Evolutionary conservation across 306 rosid species (phyloP).

Genomic region (Elaeagnus macrophylla): DNA sequence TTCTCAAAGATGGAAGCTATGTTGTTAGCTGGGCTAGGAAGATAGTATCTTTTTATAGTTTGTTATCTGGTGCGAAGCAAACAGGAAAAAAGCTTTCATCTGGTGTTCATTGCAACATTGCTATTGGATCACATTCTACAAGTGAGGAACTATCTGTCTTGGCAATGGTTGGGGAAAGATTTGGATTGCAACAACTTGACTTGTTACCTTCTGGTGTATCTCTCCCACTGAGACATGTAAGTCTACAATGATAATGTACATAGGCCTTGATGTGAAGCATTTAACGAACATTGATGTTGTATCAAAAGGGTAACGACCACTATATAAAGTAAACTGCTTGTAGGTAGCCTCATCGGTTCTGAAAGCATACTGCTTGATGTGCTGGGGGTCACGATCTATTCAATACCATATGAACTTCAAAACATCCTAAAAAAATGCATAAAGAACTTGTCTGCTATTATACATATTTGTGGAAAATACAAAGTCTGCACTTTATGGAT

Average conservation of each 20-base stretch:
- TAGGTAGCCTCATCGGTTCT: not conserved
- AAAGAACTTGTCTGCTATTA: not conserved
- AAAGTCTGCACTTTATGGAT: not conserved
- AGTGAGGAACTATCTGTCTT: slow-evolving; percentile 79
- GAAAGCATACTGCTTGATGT: not conserved
- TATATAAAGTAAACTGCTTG: not conserved
- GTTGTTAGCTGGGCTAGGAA: slow-evolving; percentile 78
- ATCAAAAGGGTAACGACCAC: not conserved
- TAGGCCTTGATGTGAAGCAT: not conserved
- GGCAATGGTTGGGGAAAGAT: slow-evolving; percentile 96
- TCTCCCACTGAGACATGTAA: slow-evolving; percentile 85
- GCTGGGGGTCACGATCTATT: slow-evolving; percentile 7
- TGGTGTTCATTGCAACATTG: slow-evolving; percentile 69
- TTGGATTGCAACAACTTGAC: slow-evolving; percentile 92
- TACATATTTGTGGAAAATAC: not conserved
- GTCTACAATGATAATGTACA: slow-evolving; percentile 16
- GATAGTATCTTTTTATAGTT: slow-evolving; percentile 71
- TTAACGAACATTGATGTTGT: not conserved
- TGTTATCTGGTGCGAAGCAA: slow-evolving; percentile 71
- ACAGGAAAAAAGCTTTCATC: slow-evolving; percentile 69
- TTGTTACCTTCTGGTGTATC: slow-evolving; percentile 89
- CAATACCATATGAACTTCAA: not conserved
- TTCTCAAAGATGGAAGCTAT: slow-evolving; percentile 53
- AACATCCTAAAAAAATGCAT: not conserved
- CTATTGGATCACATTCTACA: slow-evolving; percentile 65